phyloP scores from a whole-genome alignment of 257 asterid species.

The Lycium ferocissimum region DNA sequence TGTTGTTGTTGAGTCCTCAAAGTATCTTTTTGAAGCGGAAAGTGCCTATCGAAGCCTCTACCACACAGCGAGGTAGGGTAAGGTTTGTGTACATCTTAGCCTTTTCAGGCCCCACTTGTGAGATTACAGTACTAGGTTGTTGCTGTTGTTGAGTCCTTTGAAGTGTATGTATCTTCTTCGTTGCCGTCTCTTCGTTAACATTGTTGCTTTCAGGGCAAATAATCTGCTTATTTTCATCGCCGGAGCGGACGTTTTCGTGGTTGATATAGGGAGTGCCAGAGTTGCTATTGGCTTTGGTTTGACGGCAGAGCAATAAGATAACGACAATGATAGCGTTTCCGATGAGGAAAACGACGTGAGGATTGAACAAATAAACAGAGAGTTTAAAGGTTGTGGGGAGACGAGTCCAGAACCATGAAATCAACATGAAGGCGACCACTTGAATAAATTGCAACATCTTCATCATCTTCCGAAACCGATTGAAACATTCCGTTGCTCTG shows the following conservation, averaged over 20 bases:
- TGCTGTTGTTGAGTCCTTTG: background rate
- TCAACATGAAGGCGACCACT: background rate
- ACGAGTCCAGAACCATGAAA: slow-evolving; percentile 12
- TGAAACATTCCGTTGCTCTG: background rate
- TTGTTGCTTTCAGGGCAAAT: background rate
- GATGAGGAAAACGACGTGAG: slow-evolving; percentile 24
- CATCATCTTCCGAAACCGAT: background rate
- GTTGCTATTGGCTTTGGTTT: background rate
- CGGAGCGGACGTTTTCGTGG: background rate
- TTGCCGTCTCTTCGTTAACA: background rate
- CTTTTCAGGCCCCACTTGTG: too few relatives aligned
- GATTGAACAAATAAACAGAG: background rate
- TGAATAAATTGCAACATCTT: background rate
- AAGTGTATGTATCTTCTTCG: background rate
- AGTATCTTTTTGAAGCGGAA: too few relatives aligned
- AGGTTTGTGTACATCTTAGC: too few relatives aligned
- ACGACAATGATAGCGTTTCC: slow-evolving; percentile 20
- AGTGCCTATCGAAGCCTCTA: too few relatives aligned
- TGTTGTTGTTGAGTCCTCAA: too few relatives aligned
- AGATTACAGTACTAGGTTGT: too few relatives aligned
- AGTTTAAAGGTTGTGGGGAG: slow-evolving; percentile 3
- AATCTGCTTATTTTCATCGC: slow-evolving; percentile 10
- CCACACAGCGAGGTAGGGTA: too few relatives aligned
- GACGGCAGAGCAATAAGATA: slow-evolving; percentile 18
- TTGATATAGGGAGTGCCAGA: background rate